Evolutionary conservation across 345 rosid species (phyloP), one percentile per base, ranked within the genome.

Genomic region (Raphanus raphanistrum): DNA sequence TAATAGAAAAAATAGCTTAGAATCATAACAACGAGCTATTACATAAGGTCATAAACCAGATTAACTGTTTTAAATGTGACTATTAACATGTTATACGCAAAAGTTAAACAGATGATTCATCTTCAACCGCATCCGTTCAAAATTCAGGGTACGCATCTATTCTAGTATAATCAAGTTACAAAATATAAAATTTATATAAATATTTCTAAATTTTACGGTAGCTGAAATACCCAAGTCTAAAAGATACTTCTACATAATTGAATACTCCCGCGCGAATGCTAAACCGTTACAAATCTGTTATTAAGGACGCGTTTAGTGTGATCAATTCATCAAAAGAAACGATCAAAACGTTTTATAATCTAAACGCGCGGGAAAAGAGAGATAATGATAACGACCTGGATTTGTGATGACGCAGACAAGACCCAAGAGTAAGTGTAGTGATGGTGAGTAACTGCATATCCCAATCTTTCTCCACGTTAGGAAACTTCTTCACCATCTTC

Each of bases 381-480:
- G 31, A 28, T 28, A 28, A n/a, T 17, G 2, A 16, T 2, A 27
- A 4, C 8, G 28, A 91, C 98, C 98, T 94, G 71, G 97, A 90
- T 72, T 80, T 88, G 33, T 88, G 90, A 65, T 84, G 90, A 50
- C 88, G 81, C 85, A 79, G 73, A 70, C 74, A 66, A 45, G 87
- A 72, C 50, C 73, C 83, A 66, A 84, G 81, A 48, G 92, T 78
- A 52, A 91, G 77, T 58, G 92, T 80, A 63, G 92, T 80, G 55
- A 93, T 87, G 17, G 88, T 93, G 76, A 93, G 83, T 72, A 91
- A 76, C 86, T 90, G 90, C 87, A 91, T 67, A 71, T 90, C 90
- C 98, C 97, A 93, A 29, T 93, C 90, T 52, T 88, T 87, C 76
- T 87, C 98, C 28, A 85, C 72, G 0, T 68, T 74, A 3, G 90